Evolutionary conservation across 495 filamentous ascomycete species (phyloP), one percentile per base, ranked within the genome.

Genomic region (Xylona heveae): DNA sequence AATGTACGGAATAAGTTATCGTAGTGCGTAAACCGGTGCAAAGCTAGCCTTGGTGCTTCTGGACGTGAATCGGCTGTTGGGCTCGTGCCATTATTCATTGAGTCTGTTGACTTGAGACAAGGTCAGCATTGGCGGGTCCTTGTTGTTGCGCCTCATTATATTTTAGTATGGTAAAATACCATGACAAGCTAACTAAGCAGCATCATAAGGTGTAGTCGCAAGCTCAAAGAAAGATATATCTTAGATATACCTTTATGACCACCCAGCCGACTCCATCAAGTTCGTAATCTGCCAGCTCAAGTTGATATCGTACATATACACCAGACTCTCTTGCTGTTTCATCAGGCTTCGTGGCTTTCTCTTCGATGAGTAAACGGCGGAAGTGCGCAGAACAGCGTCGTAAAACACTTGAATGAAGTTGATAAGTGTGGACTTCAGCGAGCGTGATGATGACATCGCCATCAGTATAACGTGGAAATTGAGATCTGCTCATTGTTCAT

Each of bases 1-100:
- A 62, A 47, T 24, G 55, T 49, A 24, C 53, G 42, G 28, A 64
- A 45, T 3, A 64, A 39, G 29, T 47, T 49, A 24, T 50, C 48
- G 37, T 54, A 61, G 23, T 47, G 28, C 6, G 41, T 24, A 38
- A 38, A 47, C 17, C 21, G 15, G 30, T 4, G 42, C 40, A 21
- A 43, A 23, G n/a, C 35, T 38, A 19, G 41, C 46, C 21, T 46
- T 46, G 28, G 45, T 38, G 33, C 42, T 43, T 8, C 41, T 5
- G 17, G 38, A 15, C 10, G 22, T 9, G 15, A 26, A 28, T 2
- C 7, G 6, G 20, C 19, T 28, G 30, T 34, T 19, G 5, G 27
- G 14, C 12, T 15, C 12, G 15, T 17, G n/a, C 10, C 10, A 16
- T 33, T 15, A 18, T 10, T 9, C 7, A n/a, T n/a, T n/a, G 19